Percentiles rank a stretch among this genome's conserved stretches.
Evolutionary conservation across 495 filamentous ascomycete genomes (phyloP).

Genomic region (Delitschia confertaspora): DNA sequence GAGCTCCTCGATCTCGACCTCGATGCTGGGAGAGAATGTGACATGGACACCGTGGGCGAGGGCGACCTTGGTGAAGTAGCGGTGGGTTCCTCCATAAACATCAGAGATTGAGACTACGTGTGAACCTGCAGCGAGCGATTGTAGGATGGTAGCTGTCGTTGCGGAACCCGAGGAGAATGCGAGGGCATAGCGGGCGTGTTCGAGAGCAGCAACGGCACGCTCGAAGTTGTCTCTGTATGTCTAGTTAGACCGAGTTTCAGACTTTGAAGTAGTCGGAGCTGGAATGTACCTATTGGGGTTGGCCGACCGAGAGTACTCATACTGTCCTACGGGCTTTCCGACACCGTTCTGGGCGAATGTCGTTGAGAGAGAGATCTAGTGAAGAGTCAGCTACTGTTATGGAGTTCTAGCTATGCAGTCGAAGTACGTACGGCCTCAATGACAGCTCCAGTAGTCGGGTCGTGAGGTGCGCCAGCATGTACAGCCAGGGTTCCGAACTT

Average conservation of each 20-base stretch:
- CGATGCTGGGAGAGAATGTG: constrained; percentile 85
- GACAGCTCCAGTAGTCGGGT: constrained; percentile 85
- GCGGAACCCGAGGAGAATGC: constrained; percentile 94
- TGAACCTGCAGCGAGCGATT: constrained; percentile 82
- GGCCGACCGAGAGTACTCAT: constrained; percentile 84
- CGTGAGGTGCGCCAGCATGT: constrained; percentile 83
- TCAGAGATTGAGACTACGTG: constrained; percentile 95
- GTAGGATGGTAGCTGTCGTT: constrained; percentile 84
- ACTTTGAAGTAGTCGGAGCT: constrained; percentile 4
- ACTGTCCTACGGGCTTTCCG: constrained; percentile 72
- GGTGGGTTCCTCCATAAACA: constrained; percentile 94
- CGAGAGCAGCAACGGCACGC: constrained; percentile 77
- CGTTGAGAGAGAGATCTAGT: constrained; percentile 83
- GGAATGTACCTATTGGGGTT: constrained; percentile 71
- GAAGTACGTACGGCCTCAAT: constrained; percentile 61
- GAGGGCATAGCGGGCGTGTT: constrained; percentile 84
- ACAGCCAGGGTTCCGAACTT: constrained; percentile 89
- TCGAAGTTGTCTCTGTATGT: constrained; percentile 71
- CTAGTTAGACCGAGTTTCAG: not conserved
- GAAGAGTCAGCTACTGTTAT: constrained; percentile 14
- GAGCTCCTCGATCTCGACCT: constrained; percentile 71
- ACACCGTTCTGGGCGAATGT: constrained; percentile 83
- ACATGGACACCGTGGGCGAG: constrained; percentile 89
- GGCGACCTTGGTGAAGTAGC: constrained; percentile 98
- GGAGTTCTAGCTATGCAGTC: not conserved